Conservation (phyloP, 805 yeast genomes). For the Spathaspora girioi region DNA sequence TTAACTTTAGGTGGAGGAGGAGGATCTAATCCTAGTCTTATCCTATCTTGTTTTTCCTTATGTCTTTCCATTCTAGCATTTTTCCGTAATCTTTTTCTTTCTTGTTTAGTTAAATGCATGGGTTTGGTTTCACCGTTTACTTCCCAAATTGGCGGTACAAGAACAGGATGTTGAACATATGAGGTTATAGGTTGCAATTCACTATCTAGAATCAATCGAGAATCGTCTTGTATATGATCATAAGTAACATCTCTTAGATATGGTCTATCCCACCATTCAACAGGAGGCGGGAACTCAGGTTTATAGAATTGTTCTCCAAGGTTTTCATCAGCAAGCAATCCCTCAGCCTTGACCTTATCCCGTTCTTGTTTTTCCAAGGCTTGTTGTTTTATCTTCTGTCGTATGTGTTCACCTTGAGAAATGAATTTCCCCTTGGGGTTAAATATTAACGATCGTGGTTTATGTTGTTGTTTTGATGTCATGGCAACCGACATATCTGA, state of each 20-base stretch:
- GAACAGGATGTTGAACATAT: constrained; percentile 83
- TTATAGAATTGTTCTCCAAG: constrained; percentile 56
- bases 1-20: constrained; percentile 90
- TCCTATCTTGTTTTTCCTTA: constrained; percentile 72
- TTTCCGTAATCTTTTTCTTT: constrained; percentile 67
- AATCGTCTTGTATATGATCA: constrained; percentile 24
- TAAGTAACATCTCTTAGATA: constrained; percentile 42
- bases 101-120: constrained; percentile 70
- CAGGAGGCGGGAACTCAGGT: constrained; percentile 50
- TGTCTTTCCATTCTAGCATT: constrained; percentile 61
- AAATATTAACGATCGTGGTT: constrained; percentile 43
- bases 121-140: constrained; percentile 36
- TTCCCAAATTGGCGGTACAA: constrained; percentile 59
- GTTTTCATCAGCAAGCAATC: constrained; percentile 47
- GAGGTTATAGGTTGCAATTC: constrained; percentile 52
- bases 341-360: constrained; percentile 33
- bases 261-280: constrained; percentile 90
- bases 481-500: constrained; percentile 5
- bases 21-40: constrained; percentile 76
- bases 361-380: constrained; percentile 16
- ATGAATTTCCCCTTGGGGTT: constrained; percentile 64
- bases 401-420: constrained; percentile 47
- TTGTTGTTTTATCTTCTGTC: constrained; percentile 37
- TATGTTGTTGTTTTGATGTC: constrained; percentile 11
- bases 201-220: constrained; percentile 28